Percentiles rank a stretch among this genome's conserved stretches.
These are phyloP conservation scores for Schwanniomyces etchellsii DNA, from an alignment of 1,139 yeast genomes.

Conservation along the genomic window DNA sequence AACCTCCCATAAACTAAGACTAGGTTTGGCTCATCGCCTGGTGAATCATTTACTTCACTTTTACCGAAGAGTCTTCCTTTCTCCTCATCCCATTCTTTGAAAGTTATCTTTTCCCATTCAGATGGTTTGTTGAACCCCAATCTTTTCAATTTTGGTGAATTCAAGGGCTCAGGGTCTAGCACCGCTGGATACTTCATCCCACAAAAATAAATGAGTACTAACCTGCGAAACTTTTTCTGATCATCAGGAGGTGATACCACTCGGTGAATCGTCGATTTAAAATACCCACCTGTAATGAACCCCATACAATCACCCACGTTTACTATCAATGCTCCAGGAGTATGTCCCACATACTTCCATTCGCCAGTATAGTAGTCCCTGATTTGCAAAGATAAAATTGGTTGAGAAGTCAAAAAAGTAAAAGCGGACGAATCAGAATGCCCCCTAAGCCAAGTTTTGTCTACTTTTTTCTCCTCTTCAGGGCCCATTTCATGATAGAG, in stretches of 20 bases:
- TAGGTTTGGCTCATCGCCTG: slow-evolving; percentile 34
- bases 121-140: slow-evolving; percentile 26
- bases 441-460: slow-evolving; percentile 43
- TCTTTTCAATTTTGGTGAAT: slow-evolving; percentile 29
- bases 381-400: slow-evolving; percentile 45
- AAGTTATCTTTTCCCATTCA: slow-evolving; percentile 33
- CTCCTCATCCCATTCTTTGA: slow-evolving; percentile 31
- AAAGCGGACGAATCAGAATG: slow-evolving; percentile 47
- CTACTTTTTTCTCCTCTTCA: slow-evolving; percentile 17
- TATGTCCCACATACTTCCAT: slow-evolving; percentile 46
- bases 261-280: slow-evolving; percentile 27
- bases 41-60: slow-evolving; percentile 17
- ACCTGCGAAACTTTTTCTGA: slow-evolving; percentile 26
- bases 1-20: slow-evolving; percentile 32
- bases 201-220: slow-evolving; percentile 41
- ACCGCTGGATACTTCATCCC: slow-evolving; percentile 23
- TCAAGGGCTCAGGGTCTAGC: slow-evolving; percentile 35
- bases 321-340: slow-evolving; percentile 40
- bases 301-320: slow-evolving; percentile 31
- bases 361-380: slow-evolving; percentile 38
- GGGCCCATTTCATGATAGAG: slow-evolving; percentile 22
- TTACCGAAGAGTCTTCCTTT: slow-evolving; percentile 38
- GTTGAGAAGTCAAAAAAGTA: slow-evolving; percentile 44
- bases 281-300: slow-evolving; percentile 28
- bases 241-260: slow-evolving; percentile 28